Percentiles rank a stretch among this genome's conserved stretches.
Evolutionary conservation across 1,284 basidiomycete genomes (phyloP).

Genomic region (Somion occarium): DNA sequence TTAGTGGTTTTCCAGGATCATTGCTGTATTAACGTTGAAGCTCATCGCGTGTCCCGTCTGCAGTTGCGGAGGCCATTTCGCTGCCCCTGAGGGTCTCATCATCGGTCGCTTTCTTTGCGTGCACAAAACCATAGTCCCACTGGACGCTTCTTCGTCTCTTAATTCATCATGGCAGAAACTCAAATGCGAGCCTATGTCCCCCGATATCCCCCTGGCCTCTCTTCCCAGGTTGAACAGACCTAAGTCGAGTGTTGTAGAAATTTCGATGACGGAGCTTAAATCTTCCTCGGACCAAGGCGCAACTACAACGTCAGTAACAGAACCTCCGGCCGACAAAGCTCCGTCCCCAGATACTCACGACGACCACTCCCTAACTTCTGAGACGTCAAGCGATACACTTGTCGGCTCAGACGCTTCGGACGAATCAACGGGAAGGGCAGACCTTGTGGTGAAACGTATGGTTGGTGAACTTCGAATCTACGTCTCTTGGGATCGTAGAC

Average conservation of each 20-base stretch:
- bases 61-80: background rate
- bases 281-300: background rate
- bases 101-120: constrained; percentile 35
- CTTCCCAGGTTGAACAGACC: no score
- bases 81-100: constrained; percentile 28
- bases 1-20: constrained; percentile 22
- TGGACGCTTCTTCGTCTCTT: background rate
- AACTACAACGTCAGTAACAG: background rate
- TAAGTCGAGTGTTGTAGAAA: no score
- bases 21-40: background rate
- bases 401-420: background rate
- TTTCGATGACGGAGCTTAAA: background rate
- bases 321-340: background rate
- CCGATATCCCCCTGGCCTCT: no score
- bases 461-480: constrained; percentile 47
- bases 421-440: background rate
- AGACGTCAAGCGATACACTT: background rate
- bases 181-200: no score
- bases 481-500: constrained; percentile 46
- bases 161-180: background rate
- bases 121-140: constrained; percentile 29
- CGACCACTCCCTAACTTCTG: no score
- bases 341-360: no score
- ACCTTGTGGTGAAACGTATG: constrained; percentile 28
- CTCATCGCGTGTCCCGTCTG: background rate